phyloP scores from a whole-genome alignment of 208 protist species.

The Leishmania lainsoni region DNA sequence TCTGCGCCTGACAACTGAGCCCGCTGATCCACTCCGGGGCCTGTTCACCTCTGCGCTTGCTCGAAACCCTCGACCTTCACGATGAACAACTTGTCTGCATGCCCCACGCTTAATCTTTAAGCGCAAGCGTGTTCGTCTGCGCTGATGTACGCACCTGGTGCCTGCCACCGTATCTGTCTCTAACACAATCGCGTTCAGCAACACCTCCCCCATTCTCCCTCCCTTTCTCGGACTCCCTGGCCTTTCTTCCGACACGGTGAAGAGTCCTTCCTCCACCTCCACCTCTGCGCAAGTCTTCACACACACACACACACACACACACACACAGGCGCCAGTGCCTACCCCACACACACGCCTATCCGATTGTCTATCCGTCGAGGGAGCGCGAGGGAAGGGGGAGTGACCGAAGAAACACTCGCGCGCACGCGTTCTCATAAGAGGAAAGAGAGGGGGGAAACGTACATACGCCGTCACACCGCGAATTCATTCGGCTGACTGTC shows the following conservation, averaged over 20 bases:
- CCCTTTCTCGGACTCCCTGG: background rate
- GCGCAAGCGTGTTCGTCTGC: background rate
- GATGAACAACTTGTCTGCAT: background rate
- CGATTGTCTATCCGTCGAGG: no score
- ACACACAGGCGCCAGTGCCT: no score
- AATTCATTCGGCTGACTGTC: background rate
- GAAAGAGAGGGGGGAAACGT: no score
- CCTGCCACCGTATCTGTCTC: background rate
- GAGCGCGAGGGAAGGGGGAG: no score
- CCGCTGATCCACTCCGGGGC: background rate
- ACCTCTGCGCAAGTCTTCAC: no score
- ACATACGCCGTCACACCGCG: no score
- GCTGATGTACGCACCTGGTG: background rate
- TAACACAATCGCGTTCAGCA: background rate
- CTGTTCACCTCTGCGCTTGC: background rate
- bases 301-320: no score
- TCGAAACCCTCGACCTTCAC: background rate
- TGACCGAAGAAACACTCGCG: no score
- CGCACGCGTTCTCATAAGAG: no score
- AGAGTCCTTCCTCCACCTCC: no score
- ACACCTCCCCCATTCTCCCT: background rate
- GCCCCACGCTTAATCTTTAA: background rate
- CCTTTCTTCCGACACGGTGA: no score
- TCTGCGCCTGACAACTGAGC: background rate
- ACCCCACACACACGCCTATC: no score